A percentile compares a stretch with the other conserved stretches of the same genome.
phyloP scores from a whole-genome alignment of 2,329 filamentous ascomycete genomes.

The Zymoseptoria pseudotritici region DNA sequence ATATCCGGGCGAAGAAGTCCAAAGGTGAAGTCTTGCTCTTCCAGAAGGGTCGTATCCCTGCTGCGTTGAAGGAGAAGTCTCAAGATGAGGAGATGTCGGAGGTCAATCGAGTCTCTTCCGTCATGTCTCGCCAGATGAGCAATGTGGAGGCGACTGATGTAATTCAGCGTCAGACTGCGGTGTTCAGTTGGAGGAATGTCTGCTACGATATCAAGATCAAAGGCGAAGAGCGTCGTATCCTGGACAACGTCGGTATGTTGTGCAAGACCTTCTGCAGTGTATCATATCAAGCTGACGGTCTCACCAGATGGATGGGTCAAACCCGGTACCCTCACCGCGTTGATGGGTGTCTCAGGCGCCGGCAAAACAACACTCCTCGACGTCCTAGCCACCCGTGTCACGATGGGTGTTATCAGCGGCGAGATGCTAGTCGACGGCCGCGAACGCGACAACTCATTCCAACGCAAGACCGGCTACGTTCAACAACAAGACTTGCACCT shows the following conservation, averaged over 20 bases:
- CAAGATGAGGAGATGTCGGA: constrained; percentile 29
- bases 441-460: constrained; percentile 72
- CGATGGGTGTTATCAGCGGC: constrained; percentile 81
- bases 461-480: constrained; percentile 85
- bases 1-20: constrained; percentile 43
- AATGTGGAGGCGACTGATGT: constrained; percentile 36
- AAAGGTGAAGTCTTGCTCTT: constrained; percentile 47
- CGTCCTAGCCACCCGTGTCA: constrained; percentile 74
- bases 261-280: background rate
- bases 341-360: constrained; percentile 90
- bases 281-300: background rate
- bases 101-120: constrained; percentile 4
- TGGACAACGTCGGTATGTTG: constrained; percentile 60
- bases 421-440: constrained; percentile 77
- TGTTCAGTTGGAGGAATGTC: constrained; percentile 81
- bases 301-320: constrained; percentile 74
- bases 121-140: constrained; percentile 29
- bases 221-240: constrained; percentile 62
- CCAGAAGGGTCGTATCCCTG: constrained; percentile 39
- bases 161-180: constrained; percentile 59
- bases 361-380: constrained; percentile 89
- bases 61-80: constrained; percentile 45
- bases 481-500: constrained; percentile 90
- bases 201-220: constrained; percentile 79
- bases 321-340: constrained; percentile 77